Evolutionary conservation across 768 basidiomycete species (phyloP).

Genomic region (Lanmaoa pseudosensibilis): DNA sequence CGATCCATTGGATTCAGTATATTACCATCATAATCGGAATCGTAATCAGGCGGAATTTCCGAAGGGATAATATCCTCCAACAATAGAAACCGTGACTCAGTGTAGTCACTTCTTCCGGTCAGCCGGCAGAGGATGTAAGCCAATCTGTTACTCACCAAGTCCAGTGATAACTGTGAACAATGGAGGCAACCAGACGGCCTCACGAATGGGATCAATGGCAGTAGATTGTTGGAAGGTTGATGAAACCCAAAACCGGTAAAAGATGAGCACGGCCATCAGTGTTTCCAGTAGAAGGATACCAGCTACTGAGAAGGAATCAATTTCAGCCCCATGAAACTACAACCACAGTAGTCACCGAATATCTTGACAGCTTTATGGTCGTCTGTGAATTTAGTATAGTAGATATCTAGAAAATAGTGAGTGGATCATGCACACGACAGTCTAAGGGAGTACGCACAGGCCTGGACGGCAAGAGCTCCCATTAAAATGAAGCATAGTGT

Average conservation of each 20-base stretch:
- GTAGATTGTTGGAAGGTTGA: background rate
- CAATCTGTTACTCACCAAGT: conserved; percentile 7
- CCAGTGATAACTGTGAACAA: background rate
- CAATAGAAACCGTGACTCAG: conserved; percentile 16
- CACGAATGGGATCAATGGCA: background rate
- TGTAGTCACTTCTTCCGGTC: conserved; percentile 5
- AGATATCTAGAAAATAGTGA: conserved; percentile 13
- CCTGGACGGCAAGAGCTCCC: conserved; percentile 13
- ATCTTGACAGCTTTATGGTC: conserved; percentile 14
- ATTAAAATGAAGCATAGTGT: conserved; percentile 9
- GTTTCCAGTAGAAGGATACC: conserved; percentile 12
- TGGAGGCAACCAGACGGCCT: background rate
- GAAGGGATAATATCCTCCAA: conserved; percentile 15
- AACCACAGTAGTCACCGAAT: background rate
- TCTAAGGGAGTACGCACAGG: background rate
- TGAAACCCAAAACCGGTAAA: conserved; percentile 11
- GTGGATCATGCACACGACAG: no score
- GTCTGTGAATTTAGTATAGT: conserved; percentile 19
- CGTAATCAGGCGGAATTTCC: background rate
- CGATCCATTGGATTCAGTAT: background rate
- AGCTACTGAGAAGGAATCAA: conserved; percentile 1
- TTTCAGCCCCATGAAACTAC: background rate
- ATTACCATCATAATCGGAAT: conserved; percentile 12
- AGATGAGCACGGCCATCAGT: conserved; percentile 6
- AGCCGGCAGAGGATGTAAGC: background rate